Evolutionary conservation across 2,329 filamentous ascomycete genomes (phyloP).

Genomic region (Monosporascus sp.): DNA sequence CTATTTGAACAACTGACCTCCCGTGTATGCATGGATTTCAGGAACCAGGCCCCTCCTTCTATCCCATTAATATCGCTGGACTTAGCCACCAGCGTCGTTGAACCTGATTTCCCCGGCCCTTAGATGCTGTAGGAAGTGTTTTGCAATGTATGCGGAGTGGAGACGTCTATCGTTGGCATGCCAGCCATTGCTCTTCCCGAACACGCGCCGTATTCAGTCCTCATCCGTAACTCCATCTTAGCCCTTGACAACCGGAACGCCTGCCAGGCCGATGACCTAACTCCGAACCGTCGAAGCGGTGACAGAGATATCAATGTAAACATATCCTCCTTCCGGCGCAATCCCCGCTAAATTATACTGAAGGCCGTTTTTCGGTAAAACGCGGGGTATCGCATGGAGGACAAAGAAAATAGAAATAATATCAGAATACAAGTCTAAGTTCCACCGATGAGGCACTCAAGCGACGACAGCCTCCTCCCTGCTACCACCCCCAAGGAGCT

Average conservation of each 20-base stretch:
- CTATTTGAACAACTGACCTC: not conserved
- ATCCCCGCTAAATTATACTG: slow-evolving; percentile 17
- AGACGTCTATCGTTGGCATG: slow-evolving; percentile 38
- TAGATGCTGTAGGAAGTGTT: slow-evolving; percentile 14
- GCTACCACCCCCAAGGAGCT: slow-evolving; percentile 65
- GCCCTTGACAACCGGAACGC: not conserved
- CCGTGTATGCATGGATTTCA: not conserved
- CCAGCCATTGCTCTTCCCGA: slow-evolving; percentile 17
- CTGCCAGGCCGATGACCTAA: not conserved
- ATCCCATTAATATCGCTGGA: too few species aligned
- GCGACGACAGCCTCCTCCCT: slow-evolving; percentile 33
- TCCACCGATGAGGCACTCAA: slow-evolving; percentile 5
- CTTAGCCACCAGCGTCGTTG: not conserved
- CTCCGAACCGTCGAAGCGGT: not conserved
- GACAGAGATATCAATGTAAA: slow-evolving; percentile 2
- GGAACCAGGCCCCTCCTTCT: not conserved
- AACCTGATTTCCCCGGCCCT: slow-evolving; percentile 4
- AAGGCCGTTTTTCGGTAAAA: slow-evolving; percentile 17
- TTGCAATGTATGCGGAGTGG: slow-evolving; percentile 38
- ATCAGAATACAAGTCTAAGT: slow-evolving; percentile 1
- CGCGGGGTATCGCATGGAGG: slow-evolving; percentile 29
- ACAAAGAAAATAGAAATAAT: slow-evolving; percentile 23
- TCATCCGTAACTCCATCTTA: not conserved
- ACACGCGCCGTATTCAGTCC: slow-evolving; percentile 13
- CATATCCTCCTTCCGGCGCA: slow-evolving; percentile 17